These are phyloP conservation scores for Neurospora sp. DNA, from an alignment of 495 filamentous ascomycete species.

Conservation along the genomic window DNA sequence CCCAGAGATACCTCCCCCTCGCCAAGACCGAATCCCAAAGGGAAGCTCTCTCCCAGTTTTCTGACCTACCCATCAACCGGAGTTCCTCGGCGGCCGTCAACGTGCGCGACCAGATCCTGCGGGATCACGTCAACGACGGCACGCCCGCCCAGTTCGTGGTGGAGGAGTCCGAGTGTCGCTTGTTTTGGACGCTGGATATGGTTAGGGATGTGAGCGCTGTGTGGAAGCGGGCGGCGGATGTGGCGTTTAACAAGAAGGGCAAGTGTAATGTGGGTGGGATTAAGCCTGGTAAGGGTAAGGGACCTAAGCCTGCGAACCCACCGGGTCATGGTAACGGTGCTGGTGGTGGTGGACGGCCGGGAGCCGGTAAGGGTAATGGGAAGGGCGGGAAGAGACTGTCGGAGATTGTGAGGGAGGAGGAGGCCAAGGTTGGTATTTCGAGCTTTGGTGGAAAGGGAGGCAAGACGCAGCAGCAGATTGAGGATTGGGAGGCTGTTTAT, in stretches of 20 bases:
- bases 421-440: background rate
- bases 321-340: too few relatives aligned
- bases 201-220: conserved; percentile 29
- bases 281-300: background rate
- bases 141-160: conserved; percentile 41
- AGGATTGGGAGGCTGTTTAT: background rate
- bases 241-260: conserved; percentile 40
- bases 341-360: background rate
- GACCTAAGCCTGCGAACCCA: background rate
- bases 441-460: background rate
- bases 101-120: conserved; percentile 17
- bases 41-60: background rate
- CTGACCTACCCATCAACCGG: background rate
- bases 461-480: background rate
- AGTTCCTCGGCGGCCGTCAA: background rate
- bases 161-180: conserved; percentile 39
- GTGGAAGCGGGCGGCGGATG: conserved; percentile 40
- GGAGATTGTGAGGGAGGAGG: background rate
- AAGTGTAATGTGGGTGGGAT: conserved; percentile 5
- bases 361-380: background rate
- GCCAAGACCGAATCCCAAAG: conserved; percentile 3
- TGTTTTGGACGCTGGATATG: conserved; percentile 40
- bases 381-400: background rate
- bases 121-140: conserved; percentile 20
- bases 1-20: background rate